These are phyloP conservation scores for Cladophialophora psammophila DNA, from an alignment of 2,329 filamentous ascomycete genomes.

Conservation along the genomic window DNA sequence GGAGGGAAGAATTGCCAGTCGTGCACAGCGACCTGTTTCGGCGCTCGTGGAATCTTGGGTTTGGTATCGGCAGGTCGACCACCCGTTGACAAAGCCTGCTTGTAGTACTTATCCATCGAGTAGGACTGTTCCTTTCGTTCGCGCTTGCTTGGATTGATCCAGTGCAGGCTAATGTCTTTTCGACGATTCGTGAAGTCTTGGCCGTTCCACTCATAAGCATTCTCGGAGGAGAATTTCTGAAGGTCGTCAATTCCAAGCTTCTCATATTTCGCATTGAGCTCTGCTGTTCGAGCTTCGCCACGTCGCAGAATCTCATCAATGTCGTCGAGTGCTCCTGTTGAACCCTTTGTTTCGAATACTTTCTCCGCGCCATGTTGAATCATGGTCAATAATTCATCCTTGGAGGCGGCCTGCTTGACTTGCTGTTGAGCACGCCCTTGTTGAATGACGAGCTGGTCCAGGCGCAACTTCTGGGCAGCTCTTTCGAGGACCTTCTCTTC, in stretches of 20 bases:
- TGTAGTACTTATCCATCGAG: constrained; percentile 98
- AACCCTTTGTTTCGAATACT: constrained; percentile 79
- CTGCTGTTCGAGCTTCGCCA: constrained; percentile 86
- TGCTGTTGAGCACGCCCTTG: constrained; percentile 93
- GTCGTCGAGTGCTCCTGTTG: constrained; percentile 73
- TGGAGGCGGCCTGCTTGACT: constrained; percentile 88
- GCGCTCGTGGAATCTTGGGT: constrained; percentile 92
- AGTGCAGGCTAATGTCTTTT: constrained; percentile 89
- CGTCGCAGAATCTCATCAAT: constrained; percentile 87
- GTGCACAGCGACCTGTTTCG: constrained; percentile 88
- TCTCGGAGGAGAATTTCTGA: constrained; percentile 97
- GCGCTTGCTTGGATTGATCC: constrained; percentile 98
- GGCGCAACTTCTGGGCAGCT: constrained; percentile 92
- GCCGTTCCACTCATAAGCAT: constrained; percentile 98
- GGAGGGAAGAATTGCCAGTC: constrained; percentile 98
- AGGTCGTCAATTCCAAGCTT: constrained; percentile 96
- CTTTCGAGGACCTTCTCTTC: constrained; percentile 98
- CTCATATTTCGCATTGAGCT: constrained; percentile 93
- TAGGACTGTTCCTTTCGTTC: constrained; percentile 98
- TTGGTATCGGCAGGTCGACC: constrained; percentile 79
- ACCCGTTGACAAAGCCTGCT: constrained; percentile 84
- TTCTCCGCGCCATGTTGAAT: constrained; percentile 98
- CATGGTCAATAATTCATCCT: constrained; percentile 96
- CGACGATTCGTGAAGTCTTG: constrained; percentile 92
- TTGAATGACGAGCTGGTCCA: constrained; percentile 97